Base-by-base conservation (phyloP, 2,329 filamentous ascomycete genomes). In the Hypoxylon sp. region DNA sequence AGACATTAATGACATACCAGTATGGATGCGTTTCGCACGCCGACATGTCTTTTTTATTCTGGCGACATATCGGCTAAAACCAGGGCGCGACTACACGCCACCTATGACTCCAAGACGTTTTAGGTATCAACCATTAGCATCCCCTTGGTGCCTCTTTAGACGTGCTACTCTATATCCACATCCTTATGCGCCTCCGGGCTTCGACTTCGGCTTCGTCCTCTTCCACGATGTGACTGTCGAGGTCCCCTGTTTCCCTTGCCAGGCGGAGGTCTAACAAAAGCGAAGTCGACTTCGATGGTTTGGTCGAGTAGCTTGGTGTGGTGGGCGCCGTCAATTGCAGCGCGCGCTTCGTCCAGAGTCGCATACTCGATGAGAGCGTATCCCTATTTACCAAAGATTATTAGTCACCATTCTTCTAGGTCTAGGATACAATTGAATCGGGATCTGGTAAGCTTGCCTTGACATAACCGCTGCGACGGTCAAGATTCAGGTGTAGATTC, bases 301-400 rank as follows among this genome's bases (percentile, higher is more conserved):
- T 96, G 92, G 74, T 96, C 93, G 48, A 96, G 86, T 61, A 96
- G 83, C 79, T 94, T 92, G 45, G 90, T 89, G 69, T 89, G 84
- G 79, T 96, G 87, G n/a, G 91, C 91, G 74, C 89, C 90, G 78
- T 93, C 90, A 75, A 96, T 93, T 48, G 93, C 93, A n/a, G 90
- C 91, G 70, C 91, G 88, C 13, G 93, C 93, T 79, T 96, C 93
- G 70, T 90, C 86, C 43, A 94, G 83, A 0, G 92, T 95, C 1
- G 91, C 85, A 80, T 94, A 96, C 79, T 96, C 93, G 79, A 96
- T 94, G 73, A 96, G 82, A 30, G 91, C 92, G 80, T 96, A 96
- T 71, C 93, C 93, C 92, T 95, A 49, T 21, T 57, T 41, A 2
- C 13, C 25, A 56, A 4, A 17, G 17, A 61, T 28, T n/a, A 17